Conservation (phyloP, 306 rosid genomes). For the Betula pendula region DNA sequence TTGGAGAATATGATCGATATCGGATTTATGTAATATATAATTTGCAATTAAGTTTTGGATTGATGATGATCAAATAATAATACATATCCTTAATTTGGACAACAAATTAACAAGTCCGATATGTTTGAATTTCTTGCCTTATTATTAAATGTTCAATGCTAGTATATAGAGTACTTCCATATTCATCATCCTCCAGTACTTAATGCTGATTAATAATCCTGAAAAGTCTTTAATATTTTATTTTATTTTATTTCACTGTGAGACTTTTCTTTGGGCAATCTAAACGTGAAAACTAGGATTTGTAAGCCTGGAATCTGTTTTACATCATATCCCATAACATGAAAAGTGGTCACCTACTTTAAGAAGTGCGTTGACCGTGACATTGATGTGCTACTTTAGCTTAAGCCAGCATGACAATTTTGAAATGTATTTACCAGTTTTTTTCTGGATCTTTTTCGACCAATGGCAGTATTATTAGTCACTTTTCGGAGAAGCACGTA, state of each 20-base stretch:
- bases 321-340: too few relatives aligned
- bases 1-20: too few relatives aligned
- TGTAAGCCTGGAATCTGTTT: too few relatives aligned
- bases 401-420: constrained; percentile 25
- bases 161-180: too few relatives aligned
- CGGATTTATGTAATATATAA: too few relatives aligned
- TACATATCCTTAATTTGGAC: too few relatives aligned
- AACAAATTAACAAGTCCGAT: too few relatives aligned
- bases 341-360: background rate
- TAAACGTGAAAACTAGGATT: background rate
- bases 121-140: background rate
- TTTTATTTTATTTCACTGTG: background rate
- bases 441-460: constrained; percentile 30
- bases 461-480: constrained; percentile 23
- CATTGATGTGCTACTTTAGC: background rate
- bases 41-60: too few relatives aligned
- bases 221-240: too few relatives aligned
- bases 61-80: too few relatives aligned
- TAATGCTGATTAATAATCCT: too few relatives aligned
- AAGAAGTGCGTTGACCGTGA: background rate
- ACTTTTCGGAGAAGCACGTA: constrained; percentile 3
- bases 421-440: constrained; percentile 29
- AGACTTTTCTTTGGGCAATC: background rate
- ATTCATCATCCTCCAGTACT: too few relatives aligned
- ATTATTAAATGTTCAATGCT: background rate